Conservation (phyloP, 163 green algal genomes). For the Chlorella variabilis region DNA sequence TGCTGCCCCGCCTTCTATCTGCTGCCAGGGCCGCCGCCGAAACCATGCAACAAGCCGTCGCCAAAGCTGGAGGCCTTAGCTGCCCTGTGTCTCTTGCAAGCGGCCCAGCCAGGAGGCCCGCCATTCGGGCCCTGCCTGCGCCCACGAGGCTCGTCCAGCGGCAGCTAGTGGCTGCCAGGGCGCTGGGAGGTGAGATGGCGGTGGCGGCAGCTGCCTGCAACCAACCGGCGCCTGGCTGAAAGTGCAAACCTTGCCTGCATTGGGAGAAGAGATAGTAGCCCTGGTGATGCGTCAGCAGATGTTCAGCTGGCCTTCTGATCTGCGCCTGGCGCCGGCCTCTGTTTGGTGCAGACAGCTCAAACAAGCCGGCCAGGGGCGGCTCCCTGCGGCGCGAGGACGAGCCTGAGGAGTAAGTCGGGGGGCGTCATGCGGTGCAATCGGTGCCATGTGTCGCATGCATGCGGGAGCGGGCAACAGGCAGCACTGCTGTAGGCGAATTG, state of each 20-base stretch:
- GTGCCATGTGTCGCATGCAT: background rate
- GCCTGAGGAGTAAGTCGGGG: slow-evolving; percentile 55
- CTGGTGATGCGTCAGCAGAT: too few species aligned
- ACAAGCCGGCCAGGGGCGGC: slow-evolving; percentile 27
- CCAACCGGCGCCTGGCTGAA: too few species aligned
- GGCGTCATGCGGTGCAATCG: too few species aligned
- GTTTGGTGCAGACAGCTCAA: slow-evolving; percentile 22
- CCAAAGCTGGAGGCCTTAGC: background rate
- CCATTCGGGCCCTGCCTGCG: background rate
- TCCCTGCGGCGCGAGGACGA: slow-evolving; percentile 57
- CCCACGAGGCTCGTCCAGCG: background rate
- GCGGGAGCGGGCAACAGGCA: background rate
- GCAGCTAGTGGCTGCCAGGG: background rate
- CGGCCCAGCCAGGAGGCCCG: background rate
- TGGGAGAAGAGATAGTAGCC: background rate
- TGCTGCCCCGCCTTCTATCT: too few species aligned
- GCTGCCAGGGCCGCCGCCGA: too few species aligned
- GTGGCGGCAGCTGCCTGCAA: background rate
- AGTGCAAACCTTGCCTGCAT: too few species aligned
- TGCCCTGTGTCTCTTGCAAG: background rate
- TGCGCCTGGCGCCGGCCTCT: too few species aligned
- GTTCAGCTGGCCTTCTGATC: background rate
- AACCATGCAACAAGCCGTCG: background rate
- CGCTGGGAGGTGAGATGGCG: slow-evolving; percentile 25
- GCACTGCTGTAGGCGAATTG: too few species aligned